Conservation (phyloP, 176 grass and related monocot genomes). For the Paspalum vaginatum region DNA sequence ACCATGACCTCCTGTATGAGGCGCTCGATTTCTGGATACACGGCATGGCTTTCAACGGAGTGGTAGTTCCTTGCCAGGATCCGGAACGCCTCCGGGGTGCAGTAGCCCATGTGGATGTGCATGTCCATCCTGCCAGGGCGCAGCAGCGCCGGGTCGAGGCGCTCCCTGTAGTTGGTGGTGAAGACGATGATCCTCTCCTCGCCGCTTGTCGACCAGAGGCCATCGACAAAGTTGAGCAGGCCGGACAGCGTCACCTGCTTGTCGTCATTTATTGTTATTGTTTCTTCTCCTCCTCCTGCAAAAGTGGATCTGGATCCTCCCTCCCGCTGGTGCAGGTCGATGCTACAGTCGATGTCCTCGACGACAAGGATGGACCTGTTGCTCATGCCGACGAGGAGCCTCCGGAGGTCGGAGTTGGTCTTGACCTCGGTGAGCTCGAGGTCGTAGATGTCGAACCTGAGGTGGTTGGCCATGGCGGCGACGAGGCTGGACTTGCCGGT, state of each 20-base stretch:
- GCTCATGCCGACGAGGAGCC: slow-evolving; percentile 41
- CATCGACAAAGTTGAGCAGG: slow-evolving; percentile 38
- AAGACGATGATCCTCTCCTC: slow-evolving; percentile 50
- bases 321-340: slow-evolving; percentile 39
- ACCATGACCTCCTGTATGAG: slow-evolving; percentile 23
- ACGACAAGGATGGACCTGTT: slow-evolving; percentile 57
- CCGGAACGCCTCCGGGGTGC: slow-evolving; percentile 37
- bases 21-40: slow-evolving; percentile 36
- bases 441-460: slow-evolving; percentile 67
- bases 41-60: slow-evolving; percentile 28
- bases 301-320: background rate
- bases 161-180: slow-evolving; percentile 45
- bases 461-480: slow-evolving; percentile 56
- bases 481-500: slow-evolving; percentile 59
- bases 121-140: slow-evolving; percentile 54
- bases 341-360: slow-evolving; percentile 59
- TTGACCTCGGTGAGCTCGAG: slow-evolving; percentile 57
- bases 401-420: slow-evolving; percentile 42
- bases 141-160: slow-evolving; percentile 46
- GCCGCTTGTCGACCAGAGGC: slow-evolving; percentile 47
- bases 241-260: slow-evolving; percentile 47
- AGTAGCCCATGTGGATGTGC: slow-evolving; percentile 49
- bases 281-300: background rate
- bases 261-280: slow-evolving; percentile 38
- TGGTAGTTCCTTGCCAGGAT: slow-evolving; percentile 49